Evolutionary conservation across 768 basidiomycete species (phyloP).

Genomic region (Termitomyces sp.): DNA sequence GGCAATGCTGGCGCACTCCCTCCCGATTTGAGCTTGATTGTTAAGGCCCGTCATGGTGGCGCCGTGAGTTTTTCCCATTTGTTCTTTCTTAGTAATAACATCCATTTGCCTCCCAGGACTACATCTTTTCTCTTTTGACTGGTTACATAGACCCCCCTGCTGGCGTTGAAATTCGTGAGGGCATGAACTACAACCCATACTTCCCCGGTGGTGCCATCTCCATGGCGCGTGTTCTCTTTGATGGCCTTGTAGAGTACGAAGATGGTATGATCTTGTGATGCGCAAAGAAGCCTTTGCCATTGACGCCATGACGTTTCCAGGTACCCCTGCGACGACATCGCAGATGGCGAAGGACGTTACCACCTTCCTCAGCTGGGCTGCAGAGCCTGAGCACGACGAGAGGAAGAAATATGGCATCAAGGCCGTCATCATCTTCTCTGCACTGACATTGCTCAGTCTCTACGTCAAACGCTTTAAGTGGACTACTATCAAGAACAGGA

Average conservation of each 20-base stretch:
- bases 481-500: slow-evolving; percentile 88
- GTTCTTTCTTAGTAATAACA: not conserved
- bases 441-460: slow-evolving; percentile 72
- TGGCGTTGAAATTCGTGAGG: slow-evolving; percentile 90
- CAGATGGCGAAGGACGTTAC: slow-evolving; percentile 99
- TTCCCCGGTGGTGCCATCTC: slow-evolving; percentile 99
- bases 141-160: slow-evolving; percentile 97
- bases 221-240: slow-evolving; percentile 96
- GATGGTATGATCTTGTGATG: slow-evolving; percentile 56
- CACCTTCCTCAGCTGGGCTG: slow-evolving; percentile 93
- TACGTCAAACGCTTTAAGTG: slow-evolving; percentile 98
- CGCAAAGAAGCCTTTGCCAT: too few relatives aligned
- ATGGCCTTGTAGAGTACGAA: slow-evolving; percentile 93
- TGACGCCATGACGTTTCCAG: slow-evolving; percentile 28
- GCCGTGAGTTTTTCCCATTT: slow-evolving; percentile 54
- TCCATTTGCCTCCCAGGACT: slow-evolving; percentile 56
- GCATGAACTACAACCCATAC: slow-evolving; percentile 98
- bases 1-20: slow-evolving; percentile 93
- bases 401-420: slow-evolving; percentile 97
- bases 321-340: slow-evolving; percentile 92
- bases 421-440: slow-evolving; percentile 89
- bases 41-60: slow-evolving; percentile 97
- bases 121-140: slow-evolving; percentile 93
- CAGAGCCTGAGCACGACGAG: slow-evolving; percentile 97
- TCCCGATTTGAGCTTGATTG: slow-evolving; percentile 94